Percentiles rank a stretch among this genome's conserved stretches.
Evolutionary conservation across 306 rosid genomes (phyloP).

Genomic region (Senna siamea): DNA sequence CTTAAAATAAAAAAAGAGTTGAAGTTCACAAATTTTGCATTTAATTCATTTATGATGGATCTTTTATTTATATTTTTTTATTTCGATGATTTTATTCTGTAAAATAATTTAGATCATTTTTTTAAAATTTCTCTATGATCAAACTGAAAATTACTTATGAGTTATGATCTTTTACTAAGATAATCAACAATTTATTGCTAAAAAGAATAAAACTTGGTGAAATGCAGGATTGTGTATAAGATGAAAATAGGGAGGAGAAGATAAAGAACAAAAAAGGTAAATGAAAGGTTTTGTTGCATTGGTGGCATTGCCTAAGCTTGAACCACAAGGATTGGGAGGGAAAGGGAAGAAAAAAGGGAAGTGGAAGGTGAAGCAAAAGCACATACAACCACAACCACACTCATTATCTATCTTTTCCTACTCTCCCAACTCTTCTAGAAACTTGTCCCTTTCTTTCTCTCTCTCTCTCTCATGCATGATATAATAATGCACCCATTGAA

Average conservation of each 20-base stretch:
- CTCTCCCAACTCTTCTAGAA: slow-evolving; percentile 84
- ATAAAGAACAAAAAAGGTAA: slow-evolving; percentile 60
- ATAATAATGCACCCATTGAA: slow-evolving; percentile 56
- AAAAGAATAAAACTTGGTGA: too few species aligned
- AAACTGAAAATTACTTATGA: too few species aligned
- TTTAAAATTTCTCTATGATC: too few species aligned
- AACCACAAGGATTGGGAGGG: slow-evolving; percentile 47
- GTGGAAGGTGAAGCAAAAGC: slow-evolving; percentile 83
- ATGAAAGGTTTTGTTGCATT: slow-evolving; percentile 30
- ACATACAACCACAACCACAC: slow-evolving; percentile 62
- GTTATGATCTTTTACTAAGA: too few species aligned
- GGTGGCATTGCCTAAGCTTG: slow-evolving; percentile 59
- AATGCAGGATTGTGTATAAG: slow-evolving; percentile 35
- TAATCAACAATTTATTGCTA: too few species aligned
- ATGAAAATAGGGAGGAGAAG: slow-evolving; percentile 46
- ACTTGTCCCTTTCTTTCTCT: slow-evolving; percentile 36
- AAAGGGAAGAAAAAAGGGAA: slow-evolving; percentile 54
- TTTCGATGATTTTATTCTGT: too few species aligned
- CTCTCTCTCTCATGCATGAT: slow-evolving; percentile 51
- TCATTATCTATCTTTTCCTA: slow-evolving; percentile 32
- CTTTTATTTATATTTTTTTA: too few species aligned
- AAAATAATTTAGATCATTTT: too few species aligned
- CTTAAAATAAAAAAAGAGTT: too few species aligned
- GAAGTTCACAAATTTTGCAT: too few species aligned
- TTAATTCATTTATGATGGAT: too few species aligned